Conservation (phyloP, 176 grass and related monocot species). For the Microstegium vimineum region DNA sequence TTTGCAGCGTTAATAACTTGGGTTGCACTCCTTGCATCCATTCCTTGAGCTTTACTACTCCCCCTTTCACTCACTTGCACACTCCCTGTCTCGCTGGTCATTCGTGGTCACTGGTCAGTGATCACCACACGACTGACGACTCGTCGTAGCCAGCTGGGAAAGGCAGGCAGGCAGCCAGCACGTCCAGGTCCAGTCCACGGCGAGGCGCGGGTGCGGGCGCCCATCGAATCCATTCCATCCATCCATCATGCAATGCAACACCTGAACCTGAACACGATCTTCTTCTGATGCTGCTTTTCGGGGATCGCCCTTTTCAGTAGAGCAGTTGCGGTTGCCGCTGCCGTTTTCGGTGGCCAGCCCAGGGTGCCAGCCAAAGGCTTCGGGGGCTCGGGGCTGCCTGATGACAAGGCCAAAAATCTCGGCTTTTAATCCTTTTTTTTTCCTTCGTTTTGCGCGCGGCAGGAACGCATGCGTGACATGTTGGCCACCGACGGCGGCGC, state of each 20-base stretch:
- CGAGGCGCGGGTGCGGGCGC: neutral
- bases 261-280: neutral
- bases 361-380: neutral
- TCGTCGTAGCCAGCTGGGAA: neutral
- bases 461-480: conserved; percentile 10
- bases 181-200: neutral
- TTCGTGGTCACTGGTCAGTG: neutral
- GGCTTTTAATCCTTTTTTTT: neutral
- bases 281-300: neutral
- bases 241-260: neutral
- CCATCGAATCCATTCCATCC: neutral
- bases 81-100: neutral
- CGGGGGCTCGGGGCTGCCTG: neutral
- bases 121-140: neutral
- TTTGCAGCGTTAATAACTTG: conserved; percentile 38
- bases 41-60: conserved; percentile 42
- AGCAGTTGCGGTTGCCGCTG: conserved; percentile 3
- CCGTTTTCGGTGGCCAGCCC: neutral
- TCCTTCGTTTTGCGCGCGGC: neutral
- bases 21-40: conserved; percentile 47
- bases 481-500: conserved; percentile 38
- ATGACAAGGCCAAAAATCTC: neutral
- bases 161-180: neutral
- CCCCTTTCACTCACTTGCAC: neutral
- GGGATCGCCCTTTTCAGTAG: neutral